Percentiles rank a stretch among this genome's conserved stretches.
These are phyloP conservation scores for Trametes cubensis DNA, from an alignment of 768 basidiomycete genomes.

Conservation along the genomic window DNA sequence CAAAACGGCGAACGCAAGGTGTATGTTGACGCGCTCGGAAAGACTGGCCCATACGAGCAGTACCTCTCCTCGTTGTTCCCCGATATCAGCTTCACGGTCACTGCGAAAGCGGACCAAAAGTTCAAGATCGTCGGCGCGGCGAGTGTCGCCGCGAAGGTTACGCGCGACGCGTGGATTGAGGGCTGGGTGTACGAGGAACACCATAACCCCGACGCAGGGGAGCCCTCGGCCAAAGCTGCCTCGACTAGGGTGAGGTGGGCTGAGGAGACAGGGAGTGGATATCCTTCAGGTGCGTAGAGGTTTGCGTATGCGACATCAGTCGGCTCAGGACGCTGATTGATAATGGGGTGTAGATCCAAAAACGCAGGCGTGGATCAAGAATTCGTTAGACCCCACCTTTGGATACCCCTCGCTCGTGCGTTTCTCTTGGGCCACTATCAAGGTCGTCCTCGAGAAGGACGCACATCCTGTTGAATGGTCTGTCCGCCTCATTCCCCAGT, in stretches of 20 bases:
- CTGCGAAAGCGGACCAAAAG: slow-evolving; percentile 91
- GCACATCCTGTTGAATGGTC: slow-evolving; percentile 85
- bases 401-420: slow-evolving; percentile 89
- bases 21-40: slow-evolving; percentile 94
- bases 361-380: slow-evolving; percentile 84
- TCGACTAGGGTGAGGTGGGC: slow-evolving; percentile 34
- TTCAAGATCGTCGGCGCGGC: slow-evolving; percentile 98
- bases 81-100: slow-evolving; percentile 84
- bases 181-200: slow-evolving; percentile 79
- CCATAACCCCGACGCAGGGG: neutral
- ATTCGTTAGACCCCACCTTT: slow-evolving; percentile 81
- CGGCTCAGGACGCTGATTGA: too few relatives aligned
- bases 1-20: slow-evolving; percentile 49
- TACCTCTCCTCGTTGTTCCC: slow-evolving; percentile 84
- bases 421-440: slow-evolving; percentile 96
- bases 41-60: slow-evolving; percentile 80
- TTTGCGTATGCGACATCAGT: too few relatives aligned
- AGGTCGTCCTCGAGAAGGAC: slow-evolving; percentile 77
- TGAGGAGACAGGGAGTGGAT: slow-evolving; percentile 73
- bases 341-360: slow-evolving; percentile 68
- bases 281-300: slow-evolving; percentile 71
- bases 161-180: slow-evolving; percentile 87
- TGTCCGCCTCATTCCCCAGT: slow-evolving; percentile 4
- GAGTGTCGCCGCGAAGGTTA: slow-evolving; percentile 97
- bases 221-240: neutral